Evolutionary conservation across 441 rosid species (phyloP).

Genomic region (Eutrema salsugineum): DNA sequence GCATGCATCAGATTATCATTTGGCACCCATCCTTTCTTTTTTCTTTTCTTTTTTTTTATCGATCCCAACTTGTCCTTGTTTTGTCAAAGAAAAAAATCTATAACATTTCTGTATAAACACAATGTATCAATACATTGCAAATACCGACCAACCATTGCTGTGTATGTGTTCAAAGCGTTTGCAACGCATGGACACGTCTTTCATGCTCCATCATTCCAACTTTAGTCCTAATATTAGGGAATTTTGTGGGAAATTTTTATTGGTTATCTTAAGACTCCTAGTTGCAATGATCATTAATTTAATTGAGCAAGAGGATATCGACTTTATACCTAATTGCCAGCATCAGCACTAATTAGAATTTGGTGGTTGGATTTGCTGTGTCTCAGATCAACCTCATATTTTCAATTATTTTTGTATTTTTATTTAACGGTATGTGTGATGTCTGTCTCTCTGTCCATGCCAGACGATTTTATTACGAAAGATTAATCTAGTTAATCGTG

Average conservation of each 20-base stretch:
- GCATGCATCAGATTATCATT: conserved; percentile 36
- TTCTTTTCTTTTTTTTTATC: not conserved
- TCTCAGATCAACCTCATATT: conserved; percentile 4
- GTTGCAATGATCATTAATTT: conserved; percentile 19
- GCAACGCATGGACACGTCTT: not conserved
- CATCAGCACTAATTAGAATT: conserved; percentile 23
- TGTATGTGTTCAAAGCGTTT: not conserved
- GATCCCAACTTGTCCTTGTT: conserved; percentile 20
- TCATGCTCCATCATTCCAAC: not conserved
- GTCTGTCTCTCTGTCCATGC: conserved; percentile 12
- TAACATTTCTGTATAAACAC: not conserved
- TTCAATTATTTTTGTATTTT: not conserved
- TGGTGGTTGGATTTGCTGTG: conserved; percentile 26
- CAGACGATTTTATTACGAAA: not conserved
- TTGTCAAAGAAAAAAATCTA: not conserved
- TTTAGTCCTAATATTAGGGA: not conserved
- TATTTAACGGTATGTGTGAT: not conserved
- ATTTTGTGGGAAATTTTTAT: not conserved
- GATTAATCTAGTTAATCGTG: not conserved
- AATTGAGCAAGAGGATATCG: conserved; percentile 20
- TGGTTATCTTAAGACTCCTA: not conserved
- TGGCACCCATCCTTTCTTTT: conserved; percentile 5
- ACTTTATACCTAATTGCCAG: conserved; percentile 30
- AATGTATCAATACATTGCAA: not conserved
- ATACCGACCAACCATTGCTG: not conserved